Evolutionary conservation across 1,139 yeast genomes (phyloP), one percentile per base, ranked within the genome.

Genomic region (Geotrichum carabidarum): DNA sequence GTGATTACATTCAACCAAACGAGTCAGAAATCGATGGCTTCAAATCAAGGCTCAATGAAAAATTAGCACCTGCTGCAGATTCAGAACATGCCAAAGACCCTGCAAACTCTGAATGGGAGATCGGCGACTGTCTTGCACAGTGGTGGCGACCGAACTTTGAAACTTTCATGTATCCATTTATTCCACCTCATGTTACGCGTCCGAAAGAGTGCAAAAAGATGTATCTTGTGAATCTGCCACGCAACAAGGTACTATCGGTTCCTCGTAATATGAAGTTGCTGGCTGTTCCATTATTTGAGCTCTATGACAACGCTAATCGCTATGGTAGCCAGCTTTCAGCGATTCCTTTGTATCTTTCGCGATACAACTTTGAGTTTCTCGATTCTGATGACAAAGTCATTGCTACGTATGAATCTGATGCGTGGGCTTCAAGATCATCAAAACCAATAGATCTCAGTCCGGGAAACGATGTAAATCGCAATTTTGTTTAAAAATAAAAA

Each of bases 91-190:
- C 59, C 9, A 48, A 53, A 7, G 64, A 59, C 38, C 56, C 55
- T 31, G 59, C 46, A 40, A 63, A 61, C 40, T 22, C 46, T 1
- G 62, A 65, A 34, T 69, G 72, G 72, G 62, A 63, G n/a, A 60
- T 69, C 41, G 68, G 68, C 31, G 72, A 68, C 43, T 66, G 73
- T 44, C 47, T 71, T 12, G 69, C 70, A 1, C 72, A 68, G 53
- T 72, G 74, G 74, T 72, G 72, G 70, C 66, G 75, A 54, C 74
- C 74, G 4, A 70, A 71, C 48, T 62, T 64, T 40, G 72, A 69
- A 36, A 63, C 65, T 2, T 64, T 63, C 56, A 66, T 69, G 57
- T 72, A 72, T 53, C 75, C 76, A 12, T 72, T 70, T 54, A 62
- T 70, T 37, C 71, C 74, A 2, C 69, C 70, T 4, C 73, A 71